Evolutionary conservation across 805 yeast species (phyloP).

Genomic region (Cyberlindnera euphorbiae): DNA sequence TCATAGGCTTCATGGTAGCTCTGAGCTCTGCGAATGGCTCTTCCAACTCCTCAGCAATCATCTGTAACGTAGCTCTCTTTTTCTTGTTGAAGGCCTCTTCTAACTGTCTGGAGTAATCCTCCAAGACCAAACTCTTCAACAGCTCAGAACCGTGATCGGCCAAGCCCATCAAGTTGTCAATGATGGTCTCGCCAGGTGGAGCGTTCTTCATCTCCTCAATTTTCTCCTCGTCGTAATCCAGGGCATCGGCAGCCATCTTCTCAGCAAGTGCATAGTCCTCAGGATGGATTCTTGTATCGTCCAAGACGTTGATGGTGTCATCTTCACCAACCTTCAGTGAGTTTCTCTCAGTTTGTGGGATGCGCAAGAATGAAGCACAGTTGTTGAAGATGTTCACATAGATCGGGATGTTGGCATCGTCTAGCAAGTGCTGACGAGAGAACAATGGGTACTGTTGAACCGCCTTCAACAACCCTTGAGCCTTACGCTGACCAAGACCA

Average conservation of each 20-base stretch:
- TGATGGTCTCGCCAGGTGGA: conserved; percentile 67
- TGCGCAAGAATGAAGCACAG: conserved; percentile 83
- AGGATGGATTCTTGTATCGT: conserved; percentile 95
- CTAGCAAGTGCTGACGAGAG: conserved; percentile 86
- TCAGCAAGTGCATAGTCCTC: conserved; percentile 95
- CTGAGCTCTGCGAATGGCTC: conserved; percentile 86
- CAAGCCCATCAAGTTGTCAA: conserved; percentile 53
- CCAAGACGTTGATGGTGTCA: conserved; percentile 68
- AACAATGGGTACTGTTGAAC: conserved; percentile 54
- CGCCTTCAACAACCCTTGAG: conserved; percentile 78
- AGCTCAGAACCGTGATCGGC: conserved; percentile 56
- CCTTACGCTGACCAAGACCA: conserved; percentile 95
- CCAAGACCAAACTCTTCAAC: conserved; percentile 81
- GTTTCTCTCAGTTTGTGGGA: conserved; percentile 50
- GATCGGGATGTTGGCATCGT: conserved; percentile 57
- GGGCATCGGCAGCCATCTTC: conserved; percentile 97
- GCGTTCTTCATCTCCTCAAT: conserved; percentile 70
- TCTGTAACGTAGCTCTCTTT: conserved; percentile 73
- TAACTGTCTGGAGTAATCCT: conserved; percentile 88
- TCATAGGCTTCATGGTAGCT: conserved; percentile 59
- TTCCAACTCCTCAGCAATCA: conserved; percentile 82
- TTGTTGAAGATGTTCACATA: conserved; percentile 83
- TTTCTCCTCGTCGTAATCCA: conserved; percentile 94
- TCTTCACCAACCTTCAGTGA: conserved; percentile 33
- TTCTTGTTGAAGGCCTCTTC: conserved; percentile 67